Percentiles rank a stretch among this genome's conserved stretches.
Conservation (phyloP, 1,284 basidiomycete species). For the Coniferiporia sulphurascens region DNA sequence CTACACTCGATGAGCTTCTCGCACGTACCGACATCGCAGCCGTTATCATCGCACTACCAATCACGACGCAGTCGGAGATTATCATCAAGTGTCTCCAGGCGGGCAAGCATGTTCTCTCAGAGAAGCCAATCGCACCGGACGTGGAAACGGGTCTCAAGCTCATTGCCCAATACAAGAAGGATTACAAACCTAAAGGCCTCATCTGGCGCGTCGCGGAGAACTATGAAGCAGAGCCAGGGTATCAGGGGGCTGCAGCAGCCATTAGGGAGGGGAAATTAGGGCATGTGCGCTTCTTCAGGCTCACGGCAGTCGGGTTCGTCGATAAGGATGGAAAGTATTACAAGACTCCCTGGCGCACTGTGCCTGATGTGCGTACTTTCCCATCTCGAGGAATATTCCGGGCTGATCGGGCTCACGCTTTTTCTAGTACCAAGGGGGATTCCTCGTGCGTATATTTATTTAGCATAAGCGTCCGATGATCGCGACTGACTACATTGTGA, state of each 20-base stretch:
- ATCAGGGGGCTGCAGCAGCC: slow-evolving; percentile 47
- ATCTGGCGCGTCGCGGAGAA: slow-evolving; percentile 88
- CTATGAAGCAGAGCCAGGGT: slow-evolving; percentile 65
- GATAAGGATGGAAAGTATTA: slow-evolving; percentile 68
- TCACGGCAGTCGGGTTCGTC: slow-evolving; percentile 50
- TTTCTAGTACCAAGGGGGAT: slow-evolving; percentile 75
- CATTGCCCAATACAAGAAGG: slow-evolving; percentile 59
- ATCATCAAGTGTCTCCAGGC: slow-evolving; percentile 58
- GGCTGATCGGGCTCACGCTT: not conserved
- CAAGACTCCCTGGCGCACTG: slow-evolving; percentile 76
- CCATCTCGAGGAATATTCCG: not conserved
- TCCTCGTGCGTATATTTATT: slow-evolving; percentile 45
- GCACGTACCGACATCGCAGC: slow-evolving; percentile 60
- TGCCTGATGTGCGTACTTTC: slow-evolving; percentile 60
- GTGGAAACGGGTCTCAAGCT: slow-evolving; percentile 59
- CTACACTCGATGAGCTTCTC: slow-evolving; percentile 62
- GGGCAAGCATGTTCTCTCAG: slow-evolving; percentile 82
- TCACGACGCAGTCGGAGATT: slow-evolving; percentile 65
- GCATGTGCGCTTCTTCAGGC: slow-evolving; percentile 57
- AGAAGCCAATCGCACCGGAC: slow-evolving; percentile 80
- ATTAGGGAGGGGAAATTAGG: slow-evolving; percentile 59
- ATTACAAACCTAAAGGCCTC: slow-evolving; percentile 64
- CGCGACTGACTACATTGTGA: slow-evolving; percentile 6
- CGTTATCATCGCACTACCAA: slow-evolving; percentile 76
- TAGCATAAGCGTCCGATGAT: not conserved